Base-by-base conservation (phyloP, 805 yeast genomes). In the Sugiyamaella mastotermitis region DNA sequence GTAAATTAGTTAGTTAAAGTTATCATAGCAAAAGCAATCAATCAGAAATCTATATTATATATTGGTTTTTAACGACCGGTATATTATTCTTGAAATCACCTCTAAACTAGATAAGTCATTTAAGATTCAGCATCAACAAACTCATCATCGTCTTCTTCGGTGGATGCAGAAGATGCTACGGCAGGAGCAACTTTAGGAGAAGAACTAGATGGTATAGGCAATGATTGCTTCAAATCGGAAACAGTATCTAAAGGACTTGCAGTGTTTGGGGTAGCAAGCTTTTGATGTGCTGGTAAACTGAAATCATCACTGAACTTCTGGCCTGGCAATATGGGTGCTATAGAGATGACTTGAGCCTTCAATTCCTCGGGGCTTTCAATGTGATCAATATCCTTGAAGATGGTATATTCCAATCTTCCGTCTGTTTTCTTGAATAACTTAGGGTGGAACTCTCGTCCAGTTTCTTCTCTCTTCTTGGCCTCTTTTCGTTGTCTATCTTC, bases 261-360 rank as follows among this genome's bases (percentile, higher is more conserved):
- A n/a, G n/a, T n/a, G n/a, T n/a, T n/a, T 20, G 36, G 10, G 16
- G 21, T 33, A 19, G 33, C 35, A 16, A 61, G 55, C 61, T 83
- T 80, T 53, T 75, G 60, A 43, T 62, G 71, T 10, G 85, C 92
- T 9, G 92, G 85, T 25, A 76, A 72, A 32, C 74, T 72, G 55
- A 83, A 83, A 47, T 76, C 72, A 19, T 71, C 74, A 14, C 77
- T 72, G 52, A 78, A 77, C 36, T 64, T 50, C 54, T 86, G 94
- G 13, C 95, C 95, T 1, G 95, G 95, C 31, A 86, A 61, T 30
- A 88, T 73, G 2, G 96, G 96, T 15, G 79, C 84, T 33, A 80
- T 64, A 37, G 74, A 75, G 40, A 80, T 66, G 20, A 87, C 68
- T 37, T 74, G 69, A 40, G 70, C 65, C 33, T 74, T 74, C 37